Percentiles rank a stretch among this genome's conserved stretches.
Evolutionary conservation across 768 basidiomycete species (phyloP).

Genomic region (Podaxis rugospora): DNA sequence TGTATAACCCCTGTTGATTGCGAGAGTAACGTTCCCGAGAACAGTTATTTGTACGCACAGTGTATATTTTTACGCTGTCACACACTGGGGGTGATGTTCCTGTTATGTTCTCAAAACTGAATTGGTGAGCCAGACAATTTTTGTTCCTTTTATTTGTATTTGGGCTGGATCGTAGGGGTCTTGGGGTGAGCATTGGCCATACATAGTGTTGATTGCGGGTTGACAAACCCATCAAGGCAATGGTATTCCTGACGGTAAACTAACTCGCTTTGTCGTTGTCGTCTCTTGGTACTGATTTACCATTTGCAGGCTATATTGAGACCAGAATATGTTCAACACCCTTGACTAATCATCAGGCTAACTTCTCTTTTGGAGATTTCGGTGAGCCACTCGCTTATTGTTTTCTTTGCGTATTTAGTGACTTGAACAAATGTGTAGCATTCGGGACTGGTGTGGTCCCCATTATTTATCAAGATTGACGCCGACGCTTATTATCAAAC

Average conservation of each 20-base stretch:
- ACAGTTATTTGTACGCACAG: neutral
- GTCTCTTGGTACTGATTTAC: neutral
- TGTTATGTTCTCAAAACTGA: neutral
- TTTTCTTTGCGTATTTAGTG: too few relatives aligned
- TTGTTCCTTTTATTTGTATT: neutral
- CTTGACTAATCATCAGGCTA: neutral
- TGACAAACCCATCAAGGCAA: neutral
- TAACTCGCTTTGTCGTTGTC: neutral
- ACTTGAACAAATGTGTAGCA: neutral
- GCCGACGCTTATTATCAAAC: neutral
- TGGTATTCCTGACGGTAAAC: neutral
- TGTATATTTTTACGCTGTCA: neutral
- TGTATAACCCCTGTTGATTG: too few relatives aligned
- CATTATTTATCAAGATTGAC: too few relatives aligned
- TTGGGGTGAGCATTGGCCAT: neutral
- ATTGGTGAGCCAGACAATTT: neutral
- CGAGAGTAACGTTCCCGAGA: too few relatives aligned
- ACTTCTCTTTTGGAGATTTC: neutral
- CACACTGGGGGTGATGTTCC: neutral
- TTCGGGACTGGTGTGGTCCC: neutral
- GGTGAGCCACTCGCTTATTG: neutral
- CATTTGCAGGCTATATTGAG: neutral
- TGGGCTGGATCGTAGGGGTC: neutral
- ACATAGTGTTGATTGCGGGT: too few relatives aligned
- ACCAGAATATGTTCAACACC: neutral